These are phyloP conservation scores for Globisporangium echinulatum DNA, from an alignment of 352 stramenopile species.

Conservation along the genomic window DNA sequence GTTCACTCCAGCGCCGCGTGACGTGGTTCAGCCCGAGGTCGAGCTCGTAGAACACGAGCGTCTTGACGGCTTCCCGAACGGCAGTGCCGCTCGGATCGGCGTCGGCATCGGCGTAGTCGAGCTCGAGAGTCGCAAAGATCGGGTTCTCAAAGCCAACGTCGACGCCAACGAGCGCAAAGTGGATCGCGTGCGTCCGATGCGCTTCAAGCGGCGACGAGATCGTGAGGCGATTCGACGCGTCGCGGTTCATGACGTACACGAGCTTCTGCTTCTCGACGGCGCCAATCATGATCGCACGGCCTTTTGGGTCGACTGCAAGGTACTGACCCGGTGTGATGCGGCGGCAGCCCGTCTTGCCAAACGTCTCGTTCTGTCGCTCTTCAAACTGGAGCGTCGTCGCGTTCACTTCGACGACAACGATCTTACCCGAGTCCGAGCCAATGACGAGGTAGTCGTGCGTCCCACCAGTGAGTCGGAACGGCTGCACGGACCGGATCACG, in stretches of 20 bases:
- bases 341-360: conserved; percentile 95
- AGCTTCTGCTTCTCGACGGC: conserved; percentile 99
- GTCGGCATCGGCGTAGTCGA: conserved; percentile 92
- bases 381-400: conserved; percentile 61
- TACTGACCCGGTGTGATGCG: conserved; percentile 98
- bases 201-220: conserved; percentile 98
- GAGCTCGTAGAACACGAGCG: conserved; percentile 98
- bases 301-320: conserved; percentile 95
- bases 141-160: conserved; percentile 99
- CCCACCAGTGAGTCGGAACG: conserved; percentile 84
- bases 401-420: conserved; percentile 95
- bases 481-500: conserved; percentile 88
- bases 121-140: conserved; percentile 96
- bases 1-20: conserved; percentile 92
- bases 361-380: conserved; percentile 91
- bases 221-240: conserved; percentile 90
- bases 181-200: conserved; percentile 94
- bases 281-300: conserved; percentile 94
- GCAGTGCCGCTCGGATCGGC: conserved; percentile 68
- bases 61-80: conserved; percentile 82
- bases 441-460: conserved; percentile 95
- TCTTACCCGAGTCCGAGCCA: conserved; percentile 93
- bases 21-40: conserved; percentile 99
- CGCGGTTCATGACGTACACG: conserved; percentile 98
- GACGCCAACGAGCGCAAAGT: conserved; percentile 92